Base-by-base conservation (phyloP, 768 basidiomycete genomes). In the Rhodotorula paludigena region DNA sequence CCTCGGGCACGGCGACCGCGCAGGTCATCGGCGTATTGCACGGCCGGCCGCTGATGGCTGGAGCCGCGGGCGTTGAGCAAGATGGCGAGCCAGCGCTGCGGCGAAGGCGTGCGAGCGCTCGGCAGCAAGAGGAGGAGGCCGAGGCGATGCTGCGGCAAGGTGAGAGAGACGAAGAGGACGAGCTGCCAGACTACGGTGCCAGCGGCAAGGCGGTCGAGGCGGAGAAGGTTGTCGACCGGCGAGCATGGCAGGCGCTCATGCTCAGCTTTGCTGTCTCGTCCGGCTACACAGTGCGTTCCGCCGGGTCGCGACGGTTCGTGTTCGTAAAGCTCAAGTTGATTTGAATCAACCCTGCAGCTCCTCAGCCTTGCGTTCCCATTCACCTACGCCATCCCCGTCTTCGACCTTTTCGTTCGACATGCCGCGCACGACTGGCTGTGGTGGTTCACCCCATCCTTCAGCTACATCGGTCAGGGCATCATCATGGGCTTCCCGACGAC, bases 401-500 rank as follows among this genome's bases (percentile, higher is more conserved):
- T 81, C 56, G 79, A 81, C 64, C 33, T 80, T 16, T 90, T 96
- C 72, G 91, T 91, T 12, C 83, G 80, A 45, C 85, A 89, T 75
- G 82, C 96, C 5, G 94, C 94, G 6, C 83, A 83, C 47, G 82
- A 89, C 71, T 97, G 92, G 92, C 78, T 92, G 20, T 98, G 92
- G 92, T 88, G 85, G 78, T 93, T 96, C 75, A 89, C 90, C 0
- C 93, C 92, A 2, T 90, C 89, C 77, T 79, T 94, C 32, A 90
- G 89, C 1, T 97, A 96, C 75, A 86, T 96, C 45, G 63, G 64
- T 0, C 58, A 71, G 87, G 89, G 92, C 10, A 92, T 97, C 67
- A 97, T 97, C 74, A 98, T 98, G 94, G 94, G 93, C 8, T 90
- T 93, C 74, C 89, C 92, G 0, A 94, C 91, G 0, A 93, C 93